phyloP scores from a whole-genome alignment of 2,329 filamentous ascomycete genomes.

The Colletotrichum navitas region DNA sequence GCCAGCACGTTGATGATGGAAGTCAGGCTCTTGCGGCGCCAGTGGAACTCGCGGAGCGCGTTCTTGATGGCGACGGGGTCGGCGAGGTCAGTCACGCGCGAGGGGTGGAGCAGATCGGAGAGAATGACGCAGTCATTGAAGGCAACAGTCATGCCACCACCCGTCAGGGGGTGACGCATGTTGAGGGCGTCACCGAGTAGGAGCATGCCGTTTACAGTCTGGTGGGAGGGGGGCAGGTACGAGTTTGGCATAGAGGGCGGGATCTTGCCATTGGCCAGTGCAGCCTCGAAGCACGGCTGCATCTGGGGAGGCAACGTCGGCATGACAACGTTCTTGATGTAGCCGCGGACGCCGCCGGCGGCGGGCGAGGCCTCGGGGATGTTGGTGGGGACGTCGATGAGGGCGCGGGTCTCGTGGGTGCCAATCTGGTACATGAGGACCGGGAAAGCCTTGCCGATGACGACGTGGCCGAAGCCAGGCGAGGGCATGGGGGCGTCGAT shows the following conservation, averaged over 20 bases:
- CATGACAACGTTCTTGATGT: constrained; percentile 84
- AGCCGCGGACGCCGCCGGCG: constrained; percentile 85
- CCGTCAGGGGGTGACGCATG: constrained; percentile 98
- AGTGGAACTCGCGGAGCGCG: constrained; percentile 85
- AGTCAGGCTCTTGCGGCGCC: constrained; percentile 84
- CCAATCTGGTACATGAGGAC: constrained; percentile 98
- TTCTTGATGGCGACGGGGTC: constrained; percentile 74
- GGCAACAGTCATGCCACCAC: constrained; percentile 97
- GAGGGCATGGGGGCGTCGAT: constrained; percentile 86
- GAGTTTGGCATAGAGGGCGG: constrained; percentile 93
- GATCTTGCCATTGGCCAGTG: constrained; percentile 82
- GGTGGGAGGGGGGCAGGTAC: constrained; percentile 83
- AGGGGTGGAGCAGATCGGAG: constrained; percentile 78
- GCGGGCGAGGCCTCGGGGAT: constrained; percentile 79
- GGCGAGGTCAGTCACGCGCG: constrained; percentile 75
- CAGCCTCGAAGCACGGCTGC: constrained; percentile 79
- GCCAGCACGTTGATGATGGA: constrained; percentile 98
- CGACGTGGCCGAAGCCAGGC: constrained; percentile 85
- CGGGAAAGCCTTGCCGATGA: constrained; percentile 81
- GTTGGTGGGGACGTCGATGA: constrained; percentile 88
- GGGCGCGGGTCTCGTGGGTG: constrained; percentile 89
- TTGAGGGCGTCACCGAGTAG: constrained; percentile 96
- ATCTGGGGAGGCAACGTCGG: constrained; percentile 80
- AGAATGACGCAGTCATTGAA: constrained; percentile 92
- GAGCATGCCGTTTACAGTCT: constrained; percentile 72